Evolutionary conservation across 495 filamentous ascomycete species (phyloP).

Genomic region (Hyaloscypha variabilis): DNA sequence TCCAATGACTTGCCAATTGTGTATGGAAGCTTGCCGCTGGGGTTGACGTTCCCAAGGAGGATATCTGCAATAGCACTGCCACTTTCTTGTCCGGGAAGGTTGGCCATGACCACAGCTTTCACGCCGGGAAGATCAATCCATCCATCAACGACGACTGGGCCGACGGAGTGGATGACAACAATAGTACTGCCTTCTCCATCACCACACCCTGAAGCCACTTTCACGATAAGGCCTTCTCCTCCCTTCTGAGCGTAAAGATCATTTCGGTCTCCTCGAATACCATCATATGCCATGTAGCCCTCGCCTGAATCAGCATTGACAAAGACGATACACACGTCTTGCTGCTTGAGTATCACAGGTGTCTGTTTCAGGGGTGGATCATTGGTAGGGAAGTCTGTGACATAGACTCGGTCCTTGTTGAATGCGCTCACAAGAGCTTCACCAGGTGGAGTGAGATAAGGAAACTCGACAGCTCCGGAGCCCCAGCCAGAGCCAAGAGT

Average conservation of each 20-base stretch:
- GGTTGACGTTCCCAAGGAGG: constrained; percentile 82
- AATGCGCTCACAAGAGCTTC: constrained; percentile 67
- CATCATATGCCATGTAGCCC: constrained; percentile 62
- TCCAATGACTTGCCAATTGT: constrained; percentile 80
- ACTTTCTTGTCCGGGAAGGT: constrained; percentile 89
- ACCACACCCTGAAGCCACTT: constrained; percentile 73
- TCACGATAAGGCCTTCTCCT: constrained; percentile 71
- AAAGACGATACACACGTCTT: constrained; percentile 73
- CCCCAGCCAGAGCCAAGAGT: constrained; percentile 90
- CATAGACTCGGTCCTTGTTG: constrained; percentile 57
- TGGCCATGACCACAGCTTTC: constrained; percentile 81
- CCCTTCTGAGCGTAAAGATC: constrained; percentile 78
- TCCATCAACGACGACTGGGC: constrained; percentile 80
- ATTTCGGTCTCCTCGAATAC: constrained; percentile 79
- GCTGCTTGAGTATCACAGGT: constrained; percentile 43
- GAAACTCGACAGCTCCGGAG: constrained; percentile 84
- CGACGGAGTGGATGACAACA: constrained; percentile 89
- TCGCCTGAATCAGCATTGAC: constrained; percentile 66
- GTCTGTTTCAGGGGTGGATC: constrained; percentile 35
- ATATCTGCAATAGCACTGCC: constrained; percentile 85
- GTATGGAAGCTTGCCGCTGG: constrained; percentile 86
- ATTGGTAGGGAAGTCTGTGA: constrained; percentile 65
- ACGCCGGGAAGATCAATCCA: constrained; percentile 83
- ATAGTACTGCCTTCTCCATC: constrained; percentile 68
- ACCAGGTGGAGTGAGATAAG: constrained; percentile 74